These are phyloP conservation scores for Ogataea siamensis DNA, from an alignment of 805 yeast genomes.

Conservation along the genomic window DNA sequence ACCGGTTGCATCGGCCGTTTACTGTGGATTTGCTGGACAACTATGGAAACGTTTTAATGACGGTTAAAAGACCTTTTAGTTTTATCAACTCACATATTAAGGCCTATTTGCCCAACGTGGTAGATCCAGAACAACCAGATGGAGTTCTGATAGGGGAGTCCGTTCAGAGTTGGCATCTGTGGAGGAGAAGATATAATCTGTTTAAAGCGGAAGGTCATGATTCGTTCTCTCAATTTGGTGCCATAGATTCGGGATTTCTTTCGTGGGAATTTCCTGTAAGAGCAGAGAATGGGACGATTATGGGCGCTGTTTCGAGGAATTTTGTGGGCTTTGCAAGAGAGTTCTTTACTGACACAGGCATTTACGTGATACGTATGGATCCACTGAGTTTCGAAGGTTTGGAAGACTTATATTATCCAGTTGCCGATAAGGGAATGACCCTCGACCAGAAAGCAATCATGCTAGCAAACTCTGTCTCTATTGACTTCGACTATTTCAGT, in stretches of 20 bases:
- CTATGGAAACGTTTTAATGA: conserved; percentile 56
- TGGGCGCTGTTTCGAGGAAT: conserved; percentile 83
- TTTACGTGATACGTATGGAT: conserved; percentile 83
- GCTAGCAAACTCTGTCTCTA: conserved; percentile 83
- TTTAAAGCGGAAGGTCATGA: conserved; percentile 46
- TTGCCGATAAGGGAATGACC: conserved; percentile 45
- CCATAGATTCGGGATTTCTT: conserved; percentile 81
- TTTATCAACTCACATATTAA: conserved; percentile 87
- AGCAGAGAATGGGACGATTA: conserved; percentile 54
- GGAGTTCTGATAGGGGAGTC: conserved; percentile 72
- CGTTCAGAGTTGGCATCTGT: conserved; percentile 90
- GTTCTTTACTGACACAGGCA: conserved; percentile 91
- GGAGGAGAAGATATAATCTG: conserved; percentile 87
- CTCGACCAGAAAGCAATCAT: conserved; percentile 83
- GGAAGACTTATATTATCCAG: conserved; percentile 48
- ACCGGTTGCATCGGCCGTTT: conserved; percentile 84
- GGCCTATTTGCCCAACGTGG: conserved; percentile 56
- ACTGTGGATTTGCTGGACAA: conserved; percentile 68
- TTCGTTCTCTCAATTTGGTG: conserved; percentile 75
- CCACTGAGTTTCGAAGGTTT: conserved; percentile 62
- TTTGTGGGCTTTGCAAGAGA: conserved; percentile 97
- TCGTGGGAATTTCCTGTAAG: conserved; percentile 81
- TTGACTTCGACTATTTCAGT: conserved; percentile 96
- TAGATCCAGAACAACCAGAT: conserved; percentile 39
- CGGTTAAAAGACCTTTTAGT: conserved; percentile 79